Evolutionary conservation across 345 rosid species (phyloP), one percentile per base, ranked within the genome.

Genomic region (Rhodamnia rubescens): DNA sequence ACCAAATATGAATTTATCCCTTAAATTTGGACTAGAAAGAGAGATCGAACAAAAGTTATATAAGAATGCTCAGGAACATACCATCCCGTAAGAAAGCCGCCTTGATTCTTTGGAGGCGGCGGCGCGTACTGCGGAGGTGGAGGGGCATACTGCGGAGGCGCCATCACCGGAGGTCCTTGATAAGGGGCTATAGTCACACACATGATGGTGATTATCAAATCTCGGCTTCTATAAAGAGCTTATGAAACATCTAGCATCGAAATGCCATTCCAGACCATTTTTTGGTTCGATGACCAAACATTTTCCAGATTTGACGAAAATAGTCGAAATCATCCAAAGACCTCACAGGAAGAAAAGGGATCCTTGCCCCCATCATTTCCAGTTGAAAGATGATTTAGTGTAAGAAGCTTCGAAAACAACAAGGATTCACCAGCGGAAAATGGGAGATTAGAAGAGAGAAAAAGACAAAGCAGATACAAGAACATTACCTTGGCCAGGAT

Each of bases 381-480:
- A 61, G 40, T 61, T 1, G 9, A 27, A 14, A 18, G 0, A 61
- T 3, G 40, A 14, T 0, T 61, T 0, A 0, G 40, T 16, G 10
- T 10, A 32, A 27, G 74, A 61, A 61, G 74, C 7, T 8, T 27
- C 0, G 40, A 3, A 27, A 3, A 27, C 16, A 14, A 7, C 0
- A 20, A 6, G 15, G 21, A 53, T 18, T 53, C 22, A 13, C 53
- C 53, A 52, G 40, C 2, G 40, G 40, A 36, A 36, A 36, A 36
- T 3, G 40, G 40, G 40, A 36, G 40, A 36, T 36, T 36, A 36
- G 40, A 36, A 36, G 40, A 36, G 53, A 52, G 18, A 5, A 14
- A 52, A 14, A 52, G 53, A 5, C 53, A 52, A 52, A 14, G 53
- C 14, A 14, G 53, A 52, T 13, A 14, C 18, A 52, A 52, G 53